Base-by-base conservation (phyloP, 2,329 filamentous ascomycete species). In the Akanthomyces uredinophilus region DNA sequence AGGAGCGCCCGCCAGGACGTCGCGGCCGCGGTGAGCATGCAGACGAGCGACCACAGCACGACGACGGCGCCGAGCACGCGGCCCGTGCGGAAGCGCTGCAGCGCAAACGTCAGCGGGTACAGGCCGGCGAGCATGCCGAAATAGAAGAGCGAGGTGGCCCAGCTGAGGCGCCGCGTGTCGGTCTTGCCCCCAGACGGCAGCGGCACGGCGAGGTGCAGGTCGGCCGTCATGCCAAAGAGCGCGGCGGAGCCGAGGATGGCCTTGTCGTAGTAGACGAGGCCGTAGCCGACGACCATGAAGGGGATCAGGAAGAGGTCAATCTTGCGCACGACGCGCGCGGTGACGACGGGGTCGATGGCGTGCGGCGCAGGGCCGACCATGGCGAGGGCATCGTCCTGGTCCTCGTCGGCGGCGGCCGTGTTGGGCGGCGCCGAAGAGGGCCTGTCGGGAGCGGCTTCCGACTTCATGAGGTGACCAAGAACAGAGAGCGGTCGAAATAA, bases 91-190 rank as follows among this genome's bases (percentile, higher is more conserved):
- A 91, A 89, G 22, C 84, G 83, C 72, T 92, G 89, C 1, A 91
- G 77, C 0, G 83, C 77, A 64, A 88, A 90, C 0, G 87, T 87
- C 83, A 91, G 86, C 1, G 89, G 89, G 65, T 91, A 92, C 3
- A 90, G 76, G 0, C 89, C 89, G 0, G 83, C 85, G 2, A 93
- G 79, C 87, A 90, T 90, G 43, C 89, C 89, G 66, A 92, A 91
- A 76, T 92, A 92, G 77, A 92, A 92, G 68, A 91, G 79, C 0
- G 87, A 91, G 0, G 88, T 92, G 2, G 89, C 89, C 89, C 89
- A 92, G 66, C 83, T 87, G 32, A 92, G 81, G 13, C 89, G 82
- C 0, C 83, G 81, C 0, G 90, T 92, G 69, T 89, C 83, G 18
- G 0, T 83, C 71, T 35, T 35, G 0, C 74, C n/a, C n/a, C n/a